phyloP scores from a whole-genome alignment of 148 eudicot genomes.

The Tetragonia tetragonoides region DNA sequence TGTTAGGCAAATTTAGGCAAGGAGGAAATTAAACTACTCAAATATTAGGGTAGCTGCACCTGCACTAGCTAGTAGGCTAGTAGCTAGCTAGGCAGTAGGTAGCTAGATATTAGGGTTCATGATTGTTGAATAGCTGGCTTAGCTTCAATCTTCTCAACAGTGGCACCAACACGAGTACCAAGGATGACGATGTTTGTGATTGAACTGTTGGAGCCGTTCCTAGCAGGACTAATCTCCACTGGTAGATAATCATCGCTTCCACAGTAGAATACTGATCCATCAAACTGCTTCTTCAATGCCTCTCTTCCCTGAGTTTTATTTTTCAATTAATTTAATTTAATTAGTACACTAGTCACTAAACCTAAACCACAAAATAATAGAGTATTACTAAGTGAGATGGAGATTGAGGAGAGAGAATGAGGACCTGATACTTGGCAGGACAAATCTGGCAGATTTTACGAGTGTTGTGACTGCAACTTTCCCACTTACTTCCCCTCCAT shows the following conservation, averaged over 20 bases:
- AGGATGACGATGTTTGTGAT: neutral
- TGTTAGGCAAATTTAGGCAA: too few species aligned
- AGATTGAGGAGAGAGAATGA: neutral
- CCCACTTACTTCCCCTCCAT: neutral
- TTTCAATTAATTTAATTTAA: neutral
- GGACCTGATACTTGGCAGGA: constrained; percentile 3
- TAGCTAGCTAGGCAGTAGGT: too few species aligned
- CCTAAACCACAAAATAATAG: neutral
- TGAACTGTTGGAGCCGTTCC: neutral
- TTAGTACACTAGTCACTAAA: too few species aligned
- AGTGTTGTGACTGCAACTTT: neutral
- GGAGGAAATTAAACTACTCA: too few species aligned
- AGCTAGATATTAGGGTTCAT: too few species aligned
- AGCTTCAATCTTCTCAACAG: too few species aligned
- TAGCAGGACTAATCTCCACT: neutral
- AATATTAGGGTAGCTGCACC: too few species aligned
- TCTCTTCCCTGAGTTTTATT: neutral
- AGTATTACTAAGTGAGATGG: too few species aligned
- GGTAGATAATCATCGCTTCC: neutral
- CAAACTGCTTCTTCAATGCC: neutral
- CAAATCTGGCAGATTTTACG: neutral
- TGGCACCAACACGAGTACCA: neutral
- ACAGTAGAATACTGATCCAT: neutral
- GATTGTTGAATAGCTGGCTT: too few species aligned
- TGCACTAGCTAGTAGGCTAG: too few species aligned